phyloP scores from a whole-genome alignment of 139 green algal species.

The Eudorina sp. region DNA sequence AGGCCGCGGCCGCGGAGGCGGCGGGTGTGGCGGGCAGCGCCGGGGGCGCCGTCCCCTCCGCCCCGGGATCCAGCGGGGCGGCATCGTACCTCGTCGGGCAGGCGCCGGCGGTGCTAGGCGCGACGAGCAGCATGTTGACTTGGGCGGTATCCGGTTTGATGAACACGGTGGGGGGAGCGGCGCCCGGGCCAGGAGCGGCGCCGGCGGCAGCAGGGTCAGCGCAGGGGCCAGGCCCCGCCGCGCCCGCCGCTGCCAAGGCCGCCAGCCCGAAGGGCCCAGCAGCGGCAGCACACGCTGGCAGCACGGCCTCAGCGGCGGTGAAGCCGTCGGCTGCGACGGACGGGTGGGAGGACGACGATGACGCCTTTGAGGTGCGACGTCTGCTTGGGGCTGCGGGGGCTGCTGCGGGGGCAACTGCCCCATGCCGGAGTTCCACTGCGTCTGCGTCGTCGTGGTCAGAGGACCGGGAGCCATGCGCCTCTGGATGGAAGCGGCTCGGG shows the following conservation, averaged over 20 bases:
- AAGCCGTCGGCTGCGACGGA: conserved; percentile 3
- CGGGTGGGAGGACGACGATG: conserved; percentile 52
- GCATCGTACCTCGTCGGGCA: background rate
- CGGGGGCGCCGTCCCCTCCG: background rate
- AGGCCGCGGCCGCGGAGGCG: conserved; percentile 27
- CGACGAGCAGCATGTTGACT: conserved; percentile 58
- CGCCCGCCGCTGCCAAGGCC: background rate
- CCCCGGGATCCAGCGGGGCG: background rate
- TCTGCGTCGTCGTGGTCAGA: no score
- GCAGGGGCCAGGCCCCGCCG: background rate
- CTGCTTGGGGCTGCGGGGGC: background rate
- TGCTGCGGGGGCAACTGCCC: no score
- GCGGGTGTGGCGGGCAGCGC: background rate
- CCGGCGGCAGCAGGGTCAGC: background rate
- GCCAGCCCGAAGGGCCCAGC: background rate
- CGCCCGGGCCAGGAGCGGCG: background rate
- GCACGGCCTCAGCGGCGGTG: background rate
- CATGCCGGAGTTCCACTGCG: no score
- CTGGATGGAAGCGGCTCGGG: no score
- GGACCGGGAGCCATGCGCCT: no score
- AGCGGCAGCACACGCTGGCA: background rate
- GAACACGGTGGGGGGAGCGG: conserved; percentile 29
- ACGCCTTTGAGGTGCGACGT: conserved; percentile 39
- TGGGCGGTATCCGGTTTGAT: conserved; percentile 64
- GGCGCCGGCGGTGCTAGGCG: conserved; percentile 1